Conservation (phyloP, 2,329 filamentous ascomycete species). For the Colletotrichum sidae region DNA sequence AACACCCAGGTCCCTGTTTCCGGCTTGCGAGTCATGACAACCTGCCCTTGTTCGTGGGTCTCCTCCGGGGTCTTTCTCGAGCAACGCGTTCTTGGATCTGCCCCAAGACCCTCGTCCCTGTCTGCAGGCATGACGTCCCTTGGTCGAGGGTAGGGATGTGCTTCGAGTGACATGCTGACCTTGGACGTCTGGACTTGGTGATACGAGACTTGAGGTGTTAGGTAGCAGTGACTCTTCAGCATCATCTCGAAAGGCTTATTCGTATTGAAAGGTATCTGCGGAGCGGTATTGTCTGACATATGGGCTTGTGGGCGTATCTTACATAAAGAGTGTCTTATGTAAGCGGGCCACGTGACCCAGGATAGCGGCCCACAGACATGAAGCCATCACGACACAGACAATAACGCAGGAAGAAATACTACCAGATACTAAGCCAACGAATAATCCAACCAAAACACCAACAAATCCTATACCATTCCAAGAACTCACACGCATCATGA, state of each 20-base stretch:
- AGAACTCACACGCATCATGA: no score
- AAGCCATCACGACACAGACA: no score
- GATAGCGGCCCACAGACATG: no score
- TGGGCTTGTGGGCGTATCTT: no score
- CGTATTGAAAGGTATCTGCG: no score
- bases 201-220: no score
- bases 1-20: not conserved
- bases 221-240: not conserved
- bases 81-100: not conserved
- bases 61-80: not conserved
- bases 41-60: not conserved
- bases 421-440: not conserved
- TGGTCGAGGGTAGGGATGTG: not conserved
- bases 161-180: not conserved
- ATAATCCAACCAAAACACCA: not conserved
- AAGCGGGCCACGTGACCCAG: no score
- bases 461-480: no score
- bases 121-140: not conserved
- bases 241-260: not conserved
- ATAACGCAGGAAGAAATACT: not conserved
- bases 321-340: no score
- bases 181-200: not conserved
- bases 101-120: not conserved
- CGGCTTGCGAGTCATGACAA: slow-evolving; percentile 1
- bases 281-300: no score